Evolutionary conservation across 768 basidiomycete species (phyloP).

Genomic region (Goffeauzyma gilvescens): DNA sequence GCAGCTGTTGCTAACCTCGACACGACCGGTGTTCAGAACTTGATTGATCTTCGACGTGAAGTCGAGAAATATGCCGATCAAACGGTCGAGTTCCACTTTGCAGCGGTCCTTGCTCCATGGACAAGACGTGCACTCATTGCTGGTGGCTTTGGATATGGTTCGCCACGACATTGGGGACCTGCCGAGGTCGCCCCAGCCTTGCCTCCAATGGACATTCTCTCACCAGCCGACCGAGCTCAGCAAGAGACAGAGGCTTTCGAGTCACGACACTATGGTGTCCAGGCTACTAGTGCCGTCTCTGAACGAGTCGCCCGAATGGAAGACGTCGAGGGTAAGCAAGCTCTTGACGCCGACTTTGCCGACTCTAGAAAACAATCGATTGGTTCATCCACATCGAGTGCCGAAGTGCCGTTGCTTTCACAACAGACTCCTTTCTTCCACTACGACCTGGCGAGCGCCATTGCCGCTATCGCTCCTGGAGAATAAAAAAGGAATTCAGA

Average conservation of each 20-base stretch:
- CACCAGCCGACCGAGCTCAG: constrained; percentile 29
- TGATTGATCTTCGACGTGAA: constrained; percentile 70
- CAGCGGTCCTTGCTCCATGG: constrained; percentile 80
- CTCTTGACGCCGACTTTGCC: constrained; percentile 3
- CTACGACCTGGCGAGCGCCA: constrained; percentile 57
- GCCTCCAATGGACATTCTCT: constrained; percentile 34
- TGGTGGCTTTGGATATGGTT: constrained; percentile 73
- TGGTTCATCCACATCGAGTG: constrained; percentile 4
- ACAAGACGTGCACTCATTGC: constrained; percentile 58
- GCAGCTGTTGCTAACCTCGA: constrained; percentile 70
- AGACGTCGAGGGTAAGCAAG: constrained; percentile 6
- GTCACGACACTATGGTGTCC: no score
- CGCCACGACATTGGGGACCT: constrained; percentile 27
- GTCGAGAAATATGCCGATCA: constrained; percentile 73
- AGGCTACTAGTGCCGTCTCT: constrained; percentile 6
- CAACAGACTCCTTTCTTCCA: constrained; percentile 48
- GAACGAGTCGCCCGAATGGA: constrained; percentile 10
- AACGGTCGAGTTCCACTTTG: constrained; percentile 73
- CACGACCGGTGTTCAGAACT: constrained; percentile 72
- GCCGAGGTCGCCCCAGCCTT: constrained; percentile 61
- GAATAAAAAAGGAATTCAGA: constrained; percentile 3
- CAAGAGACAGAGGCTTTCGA: constrained; percentile 19
- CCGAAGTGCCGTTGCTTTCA: constrained; percentile 20
- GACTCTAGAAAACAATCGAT: constrained; percentile 6
- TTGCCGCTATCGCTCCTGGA: constrained; percentile 41